Base-by-base conservation (phyloP, 345 rosid species). In the Salix arbutifolia region DNA sequence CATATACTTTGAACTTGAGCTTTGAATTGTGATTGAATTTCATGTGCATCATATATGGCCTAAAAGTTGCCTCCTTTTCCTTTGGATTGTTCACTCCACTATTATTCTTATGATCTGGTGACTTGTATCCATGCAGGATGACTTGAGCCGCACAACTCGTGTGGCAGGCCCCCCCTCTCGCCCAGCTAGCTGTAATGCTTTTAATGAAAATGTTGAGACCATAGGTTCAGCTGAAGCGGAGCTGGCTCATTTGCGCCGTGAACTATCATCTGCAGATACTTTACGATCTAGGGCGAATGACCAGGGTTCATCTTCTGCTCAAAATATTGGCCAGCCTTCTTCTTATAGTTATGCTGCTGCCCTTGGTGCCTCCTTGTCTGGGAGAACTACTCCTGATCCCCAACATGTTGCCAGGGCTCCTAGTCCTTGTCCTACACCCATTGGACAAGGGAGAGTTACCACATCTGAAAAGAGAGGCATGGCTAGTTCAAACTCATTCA, bases 331-430 rank as follows among this genome's bases (percentile, higher is more conserved):
- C 42, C 85, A 77, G 53, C 79, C 88, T 46, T 73, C 92, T 64
- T 90, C 97, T 37, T 86, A 85, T 67, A 78, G 92, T 65, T 93
- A 92, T 81, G 98, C 97, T 77, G 88, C 95, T 83, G 97, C 83
- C 38, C 83, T 94, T 0, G 97, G 97, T 35, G 62, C 92, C 74
- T 86, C 98, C 46, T 74, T 95, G 83, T 94, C 98, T 44, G 85
- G 98, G 76, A 89, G 89, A 71, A 89, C 87, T 33, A 95, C 99
- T 52, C 99, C 99, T 74, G 99, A 95, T 84, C 91, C 93, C 3
- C 97, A 91, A 80, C 87, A 83, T 72, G 76, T 87, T 64, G 94
- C 84, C 53, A 88, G 96, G 85, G 92, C 88, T 61, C 99, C 97
- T 67, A 95, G 98, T 82, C 98, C 97, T 65, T 87, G 97, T 77